Evolutionary conservation across 805 yeast genomes (phyloP).

Genomic region (Wickerhamomyces chambardii): DNA sequence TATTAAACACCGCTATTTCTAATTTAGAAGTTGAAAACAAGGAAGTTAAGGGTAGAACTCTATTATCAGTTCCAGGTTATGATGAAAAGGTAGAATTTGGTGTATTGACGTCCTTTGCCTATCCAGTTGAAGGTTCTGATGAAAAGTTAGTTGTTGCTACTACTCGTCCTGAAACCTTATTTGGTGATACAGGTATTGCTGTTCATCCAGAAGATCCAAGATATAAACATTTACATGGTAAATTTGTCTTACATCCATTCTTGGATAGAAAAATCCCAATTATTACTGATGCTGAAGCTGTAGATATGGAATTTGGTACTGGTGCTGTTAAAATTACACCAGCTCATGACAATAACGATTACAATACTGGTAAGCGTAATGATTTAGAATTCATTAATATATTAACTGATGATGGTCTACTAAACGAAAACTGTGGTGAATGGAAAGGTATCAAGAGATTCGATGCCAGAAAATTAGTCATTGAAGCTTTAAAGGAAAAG

Average conservation of each 20-base stretch:
- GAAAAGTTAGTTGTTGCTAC: slow-evolving; percentile 92
- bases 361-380: slow-evolving; percentile 92
- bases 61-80: slow-evolving; percentile 82
- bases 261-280: slow-evolving; percentile 80
- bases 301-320: slow-evolving; percentile 99
- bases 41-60: slow-evolving; percentile 75
- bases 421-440: slow-evolving; percentile 91
- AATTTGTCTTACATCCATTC: slow-evolving; percentile 86
- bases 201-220: slow-evolving; percentile 94
- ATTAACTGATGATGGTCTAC: slow-evolving; percentile 82
- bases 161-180: slow-evolving; percentile 97
- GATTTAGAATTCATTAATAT: slow-evolving; percentile 82
- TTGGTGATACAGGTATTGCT: slow-evolving; percentile 97
- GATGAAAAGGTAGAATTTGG: slow-evolving; percentile 91
- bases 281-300: slow-evolving; percentile 84
- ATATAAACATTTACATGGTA: slow-evolving; percentile 92
- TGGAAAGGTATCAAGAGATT: slow-evolving; percentile 90
- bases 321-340: slow-evolving; percentile 99
- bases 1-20: slow-evolving; percentile 89
- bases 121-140: slow-evolving; percentile 76
- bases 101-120: slow-evolving; percentile 92
- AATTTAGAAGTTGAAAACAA: slow-evolving; percentile 95
- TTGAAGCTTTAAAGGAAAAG: slow-evolving; percentile 65
- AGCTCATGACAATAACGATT: slow-evolving; percentile 97
- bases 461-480: slow-evolving; percentile 82